Evolutionary conservation across 108 stramenopile genomes (phyloP).

Genomic region (Fragilariopsis cylindrus): DNA sequence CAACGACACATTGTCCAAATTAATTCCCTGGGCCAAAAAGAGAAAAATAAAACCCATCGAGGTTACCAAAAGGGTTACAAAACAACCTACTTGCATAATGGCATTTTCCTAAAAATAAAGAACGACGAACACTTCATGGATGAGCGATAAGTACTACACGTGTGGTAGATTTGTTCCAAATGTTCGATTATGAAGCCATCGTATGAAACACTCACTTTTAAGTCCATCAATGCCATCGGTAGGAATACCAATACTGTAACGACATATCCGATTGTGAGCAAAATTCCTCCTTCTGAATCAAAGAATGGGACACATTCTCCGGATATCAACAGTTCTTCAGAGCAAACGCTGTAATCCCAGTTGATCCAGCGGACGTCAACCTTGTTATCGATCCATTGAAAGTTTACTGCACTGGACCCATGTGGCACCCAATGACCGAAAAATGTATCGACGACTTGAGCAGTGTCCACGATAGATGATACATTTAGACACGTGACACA

Average conservation of each 20-base stretch:
- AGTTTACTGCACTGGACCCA: slow-evolving; percentile 27
- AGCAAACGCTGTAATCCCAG: slow-evolving; percentile 40
- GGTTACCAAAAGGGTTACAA: slow-evolving; percentile 43
- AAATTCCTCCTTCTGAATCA: slow-evolving; percentile 16
- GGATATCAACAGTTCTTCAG: slow-evolving; percentile 23
- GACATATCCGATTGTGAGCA: slow-evolving; percentile 57
- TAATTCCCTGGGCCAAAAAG: slow-evolving; percentile 35
- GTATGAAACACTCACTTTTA: slow-evolving; percentile 27
- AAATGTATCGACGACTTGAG: slow-evolving; percentile 64
- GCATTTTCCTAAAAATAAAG: slow-evolving; percentile 50
- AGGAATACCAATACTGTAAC: slow-evolving; percentile 43
- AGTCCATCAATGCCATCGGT: slow-evolving; percentile 64
- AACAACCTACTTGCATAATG: slow-evolving; percentile 52
- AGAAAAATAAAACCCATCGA: slow-evolving; percentile 36
- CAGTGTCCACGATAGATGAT: slow-evolving; percentile 62
- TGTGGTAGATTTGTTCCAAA: background rate
- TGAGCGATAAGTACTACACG: background rate
- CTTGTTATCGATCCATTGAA: slow-evolving; percentile 23
- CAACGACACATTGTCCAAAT: slow-evolving; percentile 36
- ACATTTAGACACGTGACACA: slow-evolving; percentile 57
- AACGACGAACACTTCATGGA: background rate
- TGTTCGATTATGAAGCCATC: background rate
- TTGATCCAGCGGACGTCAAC: slow-evolving; percentile 22
- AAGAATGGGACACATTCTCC: slow-evolving; percentile 59
- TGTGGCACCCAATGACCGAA: slow-evolving; percentile 44